phyloP scores from a whole-genome alignment of 2,329 filamentous ascomycete species.

The Aureobasidium sp. region DNA sequence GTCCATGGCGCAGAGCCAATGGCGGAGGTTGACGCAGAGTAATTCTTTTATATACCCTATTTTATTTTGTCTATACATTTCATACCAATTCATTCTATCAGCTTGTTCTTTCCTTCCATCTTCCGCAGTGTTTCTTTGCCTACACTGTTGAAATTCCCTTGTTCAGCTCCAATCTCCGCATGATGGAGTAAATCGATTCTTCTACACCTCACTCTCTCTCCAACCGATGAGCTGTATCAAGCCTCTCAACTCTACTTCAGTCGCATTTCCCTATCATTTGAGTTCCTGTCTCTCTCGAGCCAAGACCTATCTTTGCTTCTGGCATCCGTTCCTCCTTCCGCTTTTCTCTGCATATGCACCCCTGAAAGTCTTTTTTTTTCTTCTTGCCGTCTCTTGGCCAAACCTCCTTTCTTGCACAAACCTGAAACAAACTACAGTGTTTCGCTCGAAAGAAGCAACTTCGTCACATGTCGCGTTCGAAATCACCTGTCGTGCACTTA shows the following conservation, averaged over 20 bases:
- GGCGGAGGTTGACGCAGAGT: background rate
- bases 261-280: too few relatives aligned
- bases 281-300: background rate
- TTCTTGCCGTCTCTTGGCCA: background rate
- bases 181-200: background rate
- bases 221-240: background rate
- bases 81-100: background rate
- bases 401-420: background rate
- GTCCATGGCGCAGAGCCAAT: background rate
- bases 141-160: too few relatives aligned
- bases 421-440: background rate
- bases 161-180: background rate
- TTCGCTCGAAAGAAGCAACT: too few relatives aligned
- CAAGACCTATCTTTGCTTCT: background rate
- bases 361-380: background rate
- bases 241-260: background rate
- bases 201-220: too few relatives aligned
- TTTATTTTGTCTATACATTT: background rate
- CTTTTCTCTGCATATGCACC: background rate
- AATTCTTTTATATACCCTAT: background rate
- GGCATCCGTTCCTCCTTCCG: background rate
- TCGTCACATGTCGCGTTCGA: too few relatives aligned
- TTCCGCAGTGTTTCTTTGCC: too few relatives aligned
- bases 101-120: too few relatives aligned
- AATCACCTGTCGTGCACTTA: too few relatives aligned